These are phyloP conservation scores for Tephrocybe rancida DNA, from an alignment of 768 basidiomycete genomes.

Conservation along the genomic window DNA sequence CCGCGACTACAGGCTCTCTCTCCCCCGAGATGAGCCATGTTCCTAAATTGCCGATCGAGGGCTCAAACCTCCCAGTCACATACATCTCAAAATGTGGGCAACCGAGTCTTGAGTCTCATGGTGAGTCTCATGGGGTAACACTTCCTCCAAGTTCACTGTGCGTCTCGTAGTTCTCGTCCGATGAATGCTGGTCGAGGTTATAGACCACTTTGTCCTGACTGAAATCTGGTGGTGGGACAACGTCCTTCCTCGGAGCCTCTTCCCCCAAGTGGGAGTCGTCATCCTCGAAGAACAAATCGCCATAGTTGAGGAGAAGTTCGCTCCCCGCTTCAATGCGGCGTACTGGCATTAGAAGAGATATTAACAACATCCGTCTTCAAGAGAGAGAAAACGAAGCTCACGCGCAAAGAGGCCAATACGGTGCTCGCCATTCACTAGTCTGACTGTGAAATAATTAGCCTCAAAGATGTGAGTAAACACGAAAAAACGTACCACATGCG, in stretches of 20 bases:
- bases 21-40: too few species aligned
- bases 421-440: conserved; percentile 65
- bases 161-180: conserved; percentile 19
- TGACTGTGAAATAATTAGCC: conserved; percentile 36
- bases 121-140: background rate
- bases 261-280: background rate
- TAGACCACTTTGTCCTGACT: conserved; percentile 6
- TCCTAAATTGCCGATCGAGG: too few species aligned
- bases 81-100: too few species aligned
- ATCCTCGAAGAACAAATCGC: conserved; percentile 44
- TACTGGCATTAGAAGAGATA: conserved; percentile 29
- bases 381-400: conserved; percentile 27
- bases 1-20: too few species aligned
- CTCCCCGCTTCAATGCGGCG: conserved; percentile 40
- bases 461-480: background rate
- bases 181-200: conserved; percentile 21
- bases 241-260: background rate
- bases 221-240: background rate
- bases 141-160: background rate
- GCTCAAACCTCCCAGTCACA: too few species aligned
- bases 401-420: conserved; percentile 66
- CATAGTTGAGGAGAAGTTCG: conserved; percentile 64
- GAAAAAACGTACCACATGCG: conserved; percentile 41
- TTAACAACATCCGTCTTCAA: background rate
- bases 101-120: too few species aligned